phyloP scores from a whole-genome alignment of 2,329 filamentous ascomycete genomes.

The Aspergillus sp. region DNA sequence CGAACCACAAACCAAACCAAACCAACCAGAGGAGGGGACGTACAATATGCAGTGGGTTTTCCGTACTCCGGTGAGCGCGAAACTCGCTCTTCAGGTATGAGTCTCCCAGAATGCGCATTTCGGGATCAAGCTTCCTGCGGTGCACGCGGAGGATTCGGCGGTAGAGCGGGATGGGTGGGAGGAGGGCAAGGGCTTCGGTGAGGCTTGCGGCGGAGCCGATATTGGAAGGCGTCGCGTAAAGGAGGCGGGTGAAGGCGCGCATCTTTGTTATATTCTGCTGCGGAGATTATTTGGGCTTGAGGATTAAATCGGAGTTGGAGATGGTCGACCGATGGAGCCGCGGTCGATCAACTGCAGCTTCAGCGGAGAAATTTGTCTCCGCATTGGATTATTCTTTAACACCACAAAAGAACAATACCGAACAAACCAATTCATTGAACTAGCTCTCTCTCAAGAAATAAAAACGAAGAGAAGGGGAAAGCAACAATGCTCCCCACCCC shows the following conservation, averaged over 20 bases:
- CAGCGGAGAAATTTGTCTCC: constrained; percentile 10
- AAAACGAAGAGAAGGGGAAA: background rate
- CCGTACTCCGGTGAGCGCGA: constrained; percentile 74
- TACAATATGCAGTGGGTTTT: constrained; percentile 91
- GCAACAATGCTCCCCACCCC: constrained; percentile 78
- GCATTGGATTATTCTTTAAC: background rate
- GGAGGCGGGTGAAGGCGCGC: constrained; percentile 36
- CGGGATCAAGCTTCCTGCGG: constrained; percentile 69
- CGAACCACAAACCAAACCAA: background rate
- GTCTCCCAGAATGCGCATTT: constrained; percentile 81
- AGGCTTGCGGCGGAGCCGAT: constrained; percentile 44
- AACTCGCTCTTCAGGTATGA: constrained; percentile 94
- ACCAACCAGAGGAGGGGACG: constrained; percentile 26
- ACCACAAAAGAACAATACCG: background rate
- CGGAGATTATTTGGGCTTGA: background rate
- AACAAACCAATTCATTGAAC: background rate
- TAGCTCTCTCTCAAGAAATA: background rate
- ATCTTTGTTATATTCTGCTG: constrained; percentile 22
- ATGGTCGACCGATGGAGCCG: background rate
- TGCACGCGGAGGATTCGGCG: constrained; percentile 83
- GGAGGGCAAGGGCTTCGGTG: constrained; percentile 61
- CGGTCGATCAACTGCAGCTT: background rate
- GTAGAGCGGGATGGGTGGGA: constrained; percentile 88
- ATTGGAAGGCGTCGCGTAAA: constrained; percentile 41
- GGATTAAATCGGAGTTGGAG: background rate